phyloP scores from a whole-genome alignment of 139 green algal genomes.

The Trebouxia sp. region DNA sequence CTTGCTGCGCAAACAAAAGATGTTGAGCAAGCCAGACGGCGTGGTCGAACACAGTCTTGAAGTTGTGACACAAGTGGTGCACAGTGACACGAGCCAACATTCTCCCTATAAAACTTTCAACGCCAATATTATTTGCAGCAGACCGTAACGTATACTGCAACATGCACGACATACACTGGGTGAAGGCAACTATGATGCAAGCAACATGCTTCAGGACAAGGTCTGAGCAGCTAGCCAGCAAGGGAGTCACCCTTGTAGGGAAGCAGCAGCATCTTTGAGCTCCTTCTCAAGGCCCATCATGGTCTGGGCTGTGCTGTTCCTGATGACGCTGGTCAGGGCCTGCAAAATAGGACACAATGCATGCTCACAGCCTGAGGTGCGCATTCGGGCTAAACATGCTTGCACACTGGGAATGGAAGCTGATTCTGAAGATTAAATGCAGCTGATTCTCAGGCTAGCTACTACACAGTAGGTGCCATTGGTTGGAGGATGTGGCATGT shows the following conservation, averaged over 20 bases:
- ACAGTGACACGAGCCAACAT: too few relatives aligned
- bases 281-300: conserved; percentile 91
- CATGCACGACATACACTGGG: too few relatives aligned
- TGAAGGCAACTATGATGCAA: too few relatives aligned
- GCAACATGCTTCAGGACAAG: too few relatives aligned
- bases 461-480: neutral
- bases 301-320: conserved; percentile 67
- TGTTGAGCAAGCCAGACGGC: too few relatives aligned
- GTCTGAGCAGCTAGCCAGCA: neutral
- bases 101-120: too few relatives aligned
- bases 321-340: conserved; percentile 82
- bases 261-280: conserved; percentile 74
- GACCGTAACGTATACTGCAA: too few relatives aligned
- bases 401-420: neutral
- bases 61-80: too few relatives aligned
- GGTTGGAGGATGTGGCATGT: neutral
- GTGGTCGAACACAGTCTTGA: too few relatives aligned
- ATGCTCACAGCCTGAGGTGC: neutral
- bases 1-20: too few relatives aligned
- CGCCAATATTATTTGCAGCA: too few relatives aligned
- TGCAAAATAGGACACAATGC: neutral
- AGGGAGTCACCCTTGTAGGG: conserved; percentile 60
- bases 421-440: neutral
- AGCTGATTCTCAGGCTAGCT: neutral
- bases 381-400: neutral